Evolutionary conservation across 2,329 filamentous ascomycete species (phyloP), one percentile per base, ranked within the genome.

Genomic region (Monosporascus sp.): DNA sequence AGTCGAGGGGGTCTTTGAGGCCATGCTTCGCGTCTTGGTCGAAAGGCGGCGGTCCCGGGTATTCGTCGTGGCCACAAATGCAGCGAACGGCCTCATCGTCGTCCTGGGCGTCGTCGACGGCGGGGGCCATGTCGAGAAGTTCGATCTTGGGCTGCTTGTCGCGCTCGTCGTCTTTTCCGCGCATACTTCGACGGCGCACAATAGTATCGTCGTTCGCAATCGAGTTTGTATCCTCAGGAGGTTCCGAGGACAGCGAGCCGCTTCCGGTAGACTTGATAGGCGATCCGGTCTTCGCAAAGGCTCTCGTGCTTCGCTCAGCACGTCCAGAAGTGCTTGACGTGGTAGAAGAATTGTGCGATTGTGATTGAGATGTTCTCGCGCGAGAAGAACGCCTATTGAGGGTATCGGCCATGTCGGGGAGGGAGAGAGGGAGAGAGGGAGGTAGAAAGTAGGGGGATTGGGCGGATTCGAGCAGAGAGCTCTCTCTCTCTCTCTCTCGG

Each of bases 11-110:
- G 54, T 83, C 79, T 62, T 83, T 84, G 57, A 78, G 67, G 44
- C 72, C 75, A 48, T 74, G 69, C 57, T 79, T 80, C 50, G 72
- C 68, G 59, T 79, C 76, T 51, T 79, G 77, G 59, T 86, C 80
- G 63, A 82, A 79, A 53, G 82, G 81, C 54, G 88, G 82, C 64
- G 86, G 88, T 51, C 94, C 94, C 22, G 94, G 94, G 73, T 97
- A 97, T 54, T 99, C 94, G 66, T 95, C 90, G 63, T 88, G 86
- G 62, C 91, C 92, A 73, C 94, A 99, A 60, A 99, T 87, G 74
- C 94, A 99, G 62, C 94, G 86, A 67, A 96, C 96, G 52, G 94
- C 85, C 75, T 97, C 94, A 67, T 97, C 92, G 70, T 97, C 90
- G 66, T 88, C 88, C 55, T 90, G 88, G 48, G 87, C 80, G 53